phyloP scores from a whole-genome alignment of 2,329 filamentous ascomycete genomes.

The Dichotomopilus funicola region DNA sequence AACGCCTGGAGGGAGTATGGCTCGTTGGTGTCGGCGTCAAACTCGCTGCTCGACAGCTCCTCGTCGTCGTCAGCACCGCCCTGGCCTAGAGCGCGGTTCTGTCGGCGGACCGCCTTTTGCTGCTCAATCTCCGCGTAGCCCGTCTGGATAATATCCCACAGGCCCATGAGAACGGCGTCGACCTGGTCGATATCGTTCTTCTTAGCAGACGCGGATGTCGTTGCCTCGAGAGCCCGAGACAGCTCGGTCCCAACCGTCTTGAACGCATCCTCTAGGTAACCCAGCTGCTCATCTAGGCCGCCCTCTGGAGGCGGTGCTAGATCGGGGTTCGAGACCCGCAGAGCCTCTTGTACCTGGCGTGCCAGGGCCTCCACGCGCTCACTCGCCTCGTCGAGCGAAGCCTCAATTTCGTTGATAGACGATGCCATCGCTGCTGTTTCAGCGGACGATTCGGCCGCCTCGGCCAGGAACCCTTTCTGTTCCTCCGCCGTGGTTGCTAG shows the following conservation, averaged over 20 bases:
- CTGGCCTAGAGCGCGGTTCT: constrained; percentile 48
- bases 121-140: constrained; percentile 50
- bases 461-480: constrained; percentile 36
- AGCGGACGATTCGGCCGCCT: constrained; percentile 17
- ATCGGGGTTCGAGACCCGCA: constrained; percentile 41
- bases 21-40: constrained; percentile 46
- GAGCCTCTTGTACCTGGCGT: constrained; percentile 53
- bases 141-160: constrained; percentile 54
- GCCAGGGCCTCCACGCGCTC: constrained; percentile 57
- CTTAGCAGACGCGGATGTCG: constrained; percentile 27
- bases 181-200: constrained; percentile 47
- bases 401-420: constrained; percentile 10
- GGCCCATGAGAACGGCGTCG: constrained; percentile 45
- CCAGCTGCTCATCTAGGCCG: constrained; percentile 59
- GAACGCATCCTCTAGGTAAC: constrained; percentile 60
- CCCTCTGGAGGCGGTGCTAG: constrained; percentile 55
- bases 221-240: constrained; percentile 30
- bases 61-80: constrained; percentile 48
- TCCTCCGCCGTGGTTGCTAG: constrained; percentile 55
- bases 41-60: constrained; percentile 56
- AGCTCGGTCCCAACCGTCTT: constrained; percentile 42
- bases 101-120: constrained; percentile 47
- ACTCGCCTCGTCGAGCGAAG: constrained; percentile 38
- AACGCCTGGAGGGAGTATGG: constrained; percentile 70
- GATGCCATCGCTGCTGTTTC: constrained; percentile 5